Evolutionary conservation across 2,329 filamentous ascomycete species (phyloP).

Genomic region (Colletotrichum sp.): DNA sequence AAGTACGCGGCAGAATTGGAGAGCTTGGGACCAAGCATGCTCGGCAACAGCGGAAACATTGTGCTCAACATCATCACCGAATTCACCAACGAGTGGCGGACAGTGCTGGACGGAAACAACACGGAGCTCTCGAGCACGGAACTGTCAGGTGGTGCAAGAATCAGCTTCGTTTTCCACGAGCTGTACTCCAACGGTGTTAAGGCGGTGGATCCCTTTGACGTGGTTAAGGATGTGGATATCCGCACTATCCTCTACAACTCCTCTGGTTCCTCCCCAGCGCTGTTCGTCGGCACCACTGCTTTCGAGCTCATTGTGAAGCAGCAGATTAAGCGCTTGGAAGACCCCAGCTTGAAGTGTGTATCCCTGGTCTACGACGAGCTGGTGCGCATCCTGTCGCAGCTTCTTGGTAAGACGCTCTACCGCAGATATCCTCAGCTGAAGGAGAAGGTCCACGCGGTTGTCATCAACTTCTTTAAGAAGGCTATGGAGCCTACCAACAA

Average conservation of each 20-base stretch:
- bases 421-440: conserved; percentile 92
- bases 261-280: conserved; percentile 93
- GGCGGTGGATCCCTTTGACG: conserved; percentile 95
- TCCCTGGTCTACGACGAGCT: conserved; percentile 97
- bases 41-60: conserved; percentile 96
- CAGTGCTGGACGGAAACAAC: conserved; percentile 95
- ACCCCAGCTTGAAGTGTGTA: conserved; percentile 96
- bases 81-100: conserved; percentile 97
- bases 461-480: conserved; percentile 97
- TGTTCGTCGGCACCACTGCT: conserved; percentile 97
- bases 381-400: conserved; percentile 90
- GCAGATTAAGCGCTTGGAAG: conserved; percentile 95
- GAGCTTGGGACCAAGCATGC: conserved; percentile 88
- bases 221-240: conserved; percentile 97
- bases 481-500: conserved; percentile 98
- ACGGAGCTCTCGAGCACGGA: conserved; percentile 94
- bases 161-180: conserved; percentile 99
- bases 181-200: conserved; percentile 97
- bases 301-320: conserved; percentile 99
- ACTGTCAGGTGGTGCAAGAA: conserved; percentile 94
- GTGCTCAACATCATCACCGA: conserved; percentile 99
- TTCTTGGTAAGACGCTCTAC: conserved; percentile 88
- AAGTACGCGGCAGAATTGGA: conserved; percentile 88
- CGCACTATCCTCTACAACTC: conserved; percentile 98
- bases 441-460: conserved; percentile 94